Evolutionary conservation across 257 asterid species (phyloP).

Genomic region (Ligustrum vulgare): DNA sequence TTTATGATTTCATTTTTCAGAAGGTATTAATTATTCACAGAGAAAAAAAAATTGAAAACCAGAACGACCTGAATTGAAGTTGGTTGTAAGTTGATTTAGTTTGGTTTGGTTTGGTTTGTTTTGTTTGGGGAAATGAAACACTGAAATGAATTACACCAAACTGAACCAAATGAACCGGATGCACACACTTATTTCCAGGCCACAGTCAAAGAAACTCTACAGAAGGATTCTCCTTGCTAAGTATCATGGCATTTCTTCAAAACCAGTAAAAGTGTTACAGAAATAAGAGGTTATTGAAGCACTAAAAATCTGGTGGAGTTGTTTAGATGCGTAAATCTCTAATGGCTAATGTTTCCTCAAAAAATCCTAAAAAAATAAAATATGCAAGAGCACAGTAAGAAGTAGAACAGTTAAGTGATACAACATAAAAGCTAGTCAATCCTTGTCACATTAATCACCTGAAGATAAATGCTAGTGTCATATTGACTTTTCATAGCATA

Average conservation of each 20-base stretch:
- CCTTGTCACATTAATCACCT: conserved; percentile 45
- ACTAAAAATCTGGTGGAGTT: not conserved
- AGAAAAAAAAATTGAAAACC: not conserved
- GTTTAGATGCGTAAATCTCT: conserved; percentile 16
- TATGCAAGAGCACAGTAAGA: conserved; percentile 9
- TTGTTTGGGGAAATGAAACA: not conserved
- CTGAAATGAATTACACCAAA: not conserved
- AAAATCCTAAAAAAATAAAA: conserved; percentile 9
- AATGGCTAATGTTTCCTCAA: not conserved
- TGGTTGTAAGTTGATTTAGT: not conserved
- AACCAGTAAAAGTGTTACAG: conserved; percentile 6
- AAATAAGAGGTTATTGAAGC: conserved; percentile 18
- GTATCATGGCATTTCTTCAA: conserved; percentile 8
- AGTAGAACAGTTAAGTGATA: conserved; percentile 6
- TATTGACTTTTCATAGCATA: conserved; percentile 97
- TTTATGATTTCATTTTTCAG: not conserved
- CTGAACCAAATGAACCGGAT: not conserved
- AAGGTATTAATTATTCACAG: not conserved
- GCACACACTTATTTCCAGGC: not conserved
- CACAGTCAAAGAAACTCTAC: conserved; percentile 8
- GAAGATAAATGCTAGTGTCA: conserved; percentile 97
- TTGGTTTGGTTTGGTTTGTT: not conserved
- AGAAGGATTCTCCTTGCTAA: conserved; percentile 8
- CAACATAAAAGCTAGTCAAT: conserved; percentile 10
- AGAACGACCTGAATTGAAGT: not conserved